Base-by-base conservation (phyloP, 106 monocot genomes). In the Xerophyta viscosa region DNA sequence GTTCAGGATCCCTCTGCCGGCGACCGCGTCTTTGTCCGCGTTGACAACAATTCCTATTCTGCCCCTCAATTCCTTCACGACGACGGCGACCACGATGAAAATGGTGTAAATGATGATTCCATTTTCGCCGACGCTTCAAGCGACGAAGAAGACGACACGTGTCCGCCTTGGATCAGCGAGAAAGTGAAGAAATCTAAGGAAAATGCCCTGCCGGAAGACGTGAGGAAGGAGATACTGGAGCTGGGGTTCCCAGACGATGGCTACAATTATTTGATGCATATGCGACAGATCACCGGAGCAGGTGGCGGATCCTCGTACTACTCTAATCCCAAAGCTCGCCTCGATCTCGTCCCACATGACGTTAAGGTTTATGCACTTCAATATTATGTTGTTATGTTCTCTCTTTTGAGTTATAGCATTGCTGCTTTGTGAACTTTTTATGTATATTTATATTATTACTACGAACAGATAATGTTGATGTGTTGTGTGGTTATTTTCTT, bases 191-290 rank as follows among this genome's bases (percentile, higher is more conserved):
- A 0, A 3, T 24, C 14, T 18, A 44, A 11, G 24, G 60, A 29
- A 36, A 36, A 6, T 36, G 21, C 24, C 11, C 64, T 96, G 6
- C 58, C 88, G 41, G 84, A 88, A n/a, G 53, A 79, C 8, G 70
- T 82, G 56, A 77, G 84, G 58, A 61, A 39, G 61, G 85, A 86
- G 68, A 90, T 98, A 11, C 56, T 98, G 28, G 96, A 82, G 61
- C 63, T 98, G 2, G 96, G 96, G 37, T 60, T 98, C 21, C 96
- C 86, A 0, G 96, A 98, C 48, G 96, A 98, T 27, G 96, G 85
- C 0, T 98, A 98, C 50, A 89, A 98, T 66, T 98, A 98, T 50
- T 73, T 98, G 27, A 1, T 41, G 42, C 96, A 98, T 56, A 71
- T 98, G 13, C 75, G 96, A 13, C 82, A 89, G 74, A 89, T 98